Evolutionary conservation across 2,329 filamentous ascomycete species (phyloP).

Genomic region (Simplicillium sp.): DNA sequence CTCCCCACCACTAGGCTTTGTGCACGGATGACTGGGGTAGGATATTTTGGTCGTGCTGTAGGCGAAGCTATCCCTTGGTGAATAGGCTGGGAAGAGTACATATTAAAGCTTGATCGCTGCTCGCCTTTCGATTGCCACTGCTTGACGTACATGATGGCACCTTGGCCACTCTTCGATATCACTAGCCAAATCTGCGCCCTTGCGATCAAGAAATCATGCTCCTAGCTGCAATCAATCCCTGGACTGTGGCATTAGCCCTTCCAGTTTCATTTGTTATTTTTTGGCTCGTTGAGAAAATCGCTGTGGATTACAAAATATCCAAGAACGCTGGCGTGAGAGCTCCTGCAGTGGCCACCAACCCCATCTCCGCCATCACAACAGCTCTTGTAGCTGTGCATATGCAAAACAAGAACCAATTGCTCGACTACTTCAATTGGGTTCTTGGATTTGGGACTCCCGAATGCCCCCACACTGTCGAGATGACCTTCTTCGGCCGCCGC

Average conservation of each 20-base stretch:
- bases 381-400: not conserved
- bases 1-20: too few relatives aligned
- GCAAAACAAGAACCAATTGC: slow-evolving; percentile 16
- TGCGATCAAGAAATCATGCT: too few relatives aligned
- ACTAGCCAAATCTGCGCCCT: too few relatives aligned
- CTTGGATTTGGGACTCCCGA: slow-evolving; percentile 17
- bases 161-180: too few relatives aligned
- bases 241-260: not conserved
- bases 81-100: too few relatives aligned
- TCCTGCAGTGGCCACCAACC: not conserved
- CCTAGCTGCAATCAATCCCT: not conserved
- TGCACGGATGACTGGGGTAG: too few relatives aligned
- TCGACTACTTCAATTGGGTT: slow-evolving; percentile 19
- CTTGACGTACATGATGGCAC: too few relatives aligned
- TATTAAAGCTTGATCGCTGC: too few relatives aligned
- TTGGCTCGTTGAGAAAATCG: not conserved
- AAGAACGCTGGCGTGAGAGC: not conserved
- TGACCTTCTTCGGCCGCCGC: slow-evolving; percentile 21
- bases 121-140: too few relatives aligned
- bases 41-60: too few relatives aligned
- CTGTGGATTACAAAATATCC: not conserved
- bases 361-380: not conserved
- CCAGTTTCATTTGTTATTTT: not conserved
- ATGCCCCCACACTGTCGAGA: slow-evolving; percentile 25
- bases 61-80: too few relatives aligned